Percentiles rank a stretch among this genome's conserved stretches.
Evolutionary conservation across 371 early-diverging fungal genomes (phyloP).

Genomic region (Apophysomyces trapeziformis): DNA sequence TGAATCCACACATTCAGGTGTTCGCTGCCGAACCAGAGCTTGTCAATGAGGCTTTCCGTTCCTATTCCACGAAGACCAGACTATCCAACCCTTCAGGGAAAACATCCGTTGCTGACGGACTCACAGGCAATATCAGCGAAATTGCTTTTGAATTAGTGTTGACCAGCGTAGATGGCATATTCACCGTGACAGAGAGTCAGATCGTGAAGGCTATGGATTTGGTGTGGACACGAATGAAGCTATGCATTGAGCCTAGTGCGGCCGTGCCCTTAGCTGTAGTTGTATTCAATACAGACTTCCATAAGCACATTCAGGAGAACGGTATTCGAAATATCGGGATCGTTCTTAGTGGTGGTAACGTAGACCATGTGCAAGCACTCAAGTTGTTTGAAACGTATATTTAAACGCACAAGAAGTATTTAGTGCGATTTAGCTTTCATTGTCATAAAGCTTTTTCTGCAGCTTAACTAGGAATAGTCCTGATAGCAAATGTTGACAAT

Average conservation of each 20-base stretch:
- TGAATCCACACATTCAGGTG: conserved; percentile 39
- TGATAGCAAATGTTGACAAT: too few relatives aligned
- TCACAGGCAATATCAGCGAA: conserved; percentile 48
- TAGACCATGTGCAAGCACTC: conserved; percentile 32
- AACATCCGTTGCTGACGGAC: conserved; percentile 47
- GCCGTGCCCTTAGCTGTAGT: conserved; percentile 56
- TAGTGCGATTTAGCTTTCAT: too few relatives aligned
- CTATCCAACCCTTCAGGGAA: conserved; percentile 18
- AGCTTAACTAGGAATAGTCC: too few relatives aligned
- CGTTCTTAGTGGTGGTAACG: conserved; percentile 50
- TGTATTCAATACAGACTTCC: conserved; percentile 48
- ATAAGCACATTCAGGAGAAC: conserved; percentile 17
- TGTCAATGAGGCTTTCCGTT: conserved; percentile 46
- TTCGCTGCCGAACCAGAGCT: conserved; percentile 57
- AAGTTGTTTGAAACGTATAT: conserved; percentile 27
- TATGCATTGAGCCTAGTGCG: conserved; percentile 60
- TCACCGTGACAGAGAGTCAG: conserved; percentile 56
- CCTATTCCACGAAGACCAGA: conserved; percentile 27
- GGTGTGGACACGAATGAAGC: conserved; percentile 59
- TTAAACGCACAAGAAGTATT: background rate
- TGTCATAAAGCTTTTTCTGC: too few relatives aligned
- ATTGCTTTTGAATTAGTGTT: conserved; percentile 46
- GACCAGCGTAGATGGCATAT: conserved; percentile 54
- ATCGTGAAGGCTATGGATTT: conserved; percentile 57
- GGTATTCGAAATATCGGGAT: conserved; percentile 38